Evolutionary conservation across 352 stramenopile genomes (phyloP).

Genomic region (Peronospora tabacina): DNA sequence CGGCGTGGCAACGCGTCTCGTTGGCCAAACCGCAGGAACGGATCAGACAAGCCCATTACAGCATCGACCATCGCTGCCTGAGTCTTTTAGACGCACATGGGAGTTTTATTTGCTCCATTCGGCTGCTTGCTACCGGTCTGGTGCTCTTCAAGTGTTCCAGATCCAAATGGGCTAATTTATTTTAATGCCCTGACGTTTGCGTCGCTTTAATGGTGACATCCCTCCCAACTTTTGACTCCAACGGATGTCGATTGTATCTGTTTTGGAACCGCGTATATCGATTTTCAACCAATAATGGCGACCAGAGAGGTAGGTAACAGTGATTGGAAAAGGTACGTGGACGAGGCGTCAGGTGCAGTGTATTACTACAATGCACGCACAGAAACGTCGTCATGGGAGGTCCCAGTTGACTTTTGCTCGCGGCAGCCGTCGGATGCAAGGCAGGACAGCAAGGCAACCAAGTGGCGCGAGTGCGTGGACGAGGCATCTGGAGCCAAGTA

Average conservation of each 20-base stretch:
- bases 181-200: constrained; percentile 2
- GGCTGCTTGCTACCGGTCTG: constrained; percentile 69
- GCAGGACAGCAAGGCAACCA: constrained; percentile 16
- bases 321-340: constrained; percentile 66
- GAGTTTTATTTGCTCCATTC: constrained; percentile 87
- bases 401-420: constrained; percentile 34
- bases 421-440: not conserved
- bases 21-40: constrained; percentile 3
- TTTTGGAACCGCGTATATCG: not conserved
- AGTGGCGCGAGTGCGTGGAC: constrained; percentile 62
- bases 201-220: not conserved
- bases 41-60: constrained; percentile 2
- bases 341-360: constrained; percentile 43
- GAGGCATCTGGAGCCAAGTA: constrained; percentile 51
- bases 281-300: constrained; percentile 5
- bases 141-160: constrained; percentile 66
- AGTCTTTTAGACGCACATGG: constrained; percentile 82
- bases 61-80: constrained; percentile 35
- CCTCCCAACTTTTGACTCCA: no score
- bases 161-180: constrained; percentile 50
- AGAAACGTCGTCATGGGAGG: constrained; percentile 67
- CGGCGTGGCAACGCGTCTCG: constrained; percentile 9
- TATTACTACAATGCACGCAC: constrained; percentile 79
- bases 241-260: not conserved
- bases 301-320: constrained; percentile 1